Base-by-base conservation (phyloP, 805 yeast species). In the Ogataea salicorniae region DNA sequence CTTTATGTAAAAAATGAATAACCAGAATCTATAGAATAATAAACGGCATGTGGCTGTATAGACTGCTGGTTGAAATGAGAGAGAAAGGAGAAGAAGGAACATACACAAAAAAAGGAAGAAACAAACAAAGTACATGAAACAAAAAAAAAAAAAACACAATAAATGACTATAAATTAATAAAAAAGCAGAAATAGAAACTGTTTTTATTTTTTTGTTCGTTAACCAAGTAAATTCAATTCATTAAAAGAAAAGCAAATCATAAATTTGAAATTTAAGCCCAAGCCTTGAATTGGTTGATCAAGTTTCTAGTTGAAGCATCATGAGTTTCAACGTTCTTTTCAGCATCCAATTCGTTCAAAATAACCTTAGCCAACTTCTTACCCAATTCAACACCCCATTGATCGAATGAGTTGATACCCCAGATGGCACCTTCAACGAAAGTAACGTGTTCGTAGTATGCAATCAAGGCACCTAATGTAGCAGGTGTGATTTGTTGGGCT, bases 381-480 rank as follows among this genome's bases (percentile, higher is more conserved):
- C 99, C 99, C 62, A 94, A 86, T 76, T 94, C 99, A 63, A 94
- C 99, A 73, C 99, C 99, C 96, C 98, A 94, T 78, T 94, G 99
- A 77, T 94, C 99, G 68, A 89, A 94, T 17, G 98, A 92, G 83
- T 94, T 94, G 77, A 94, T 91, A 81, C 95, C 94, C 99, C 99
- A 92, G 64, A 94, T 74, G 49, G 99, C 99, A 74, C 99, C 99
- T 76, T 94, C 99, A 50, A 91, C 91, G 74, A 94, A 94, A 38
- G 98, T 92, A 51, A 89, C 80, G 69, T 90, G 97, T 75, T 94
- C 99, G 76, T 94, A 94, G 81, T 94, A 94, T 40, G 96, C 97
- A 68, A 94, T 94, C 72, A 94, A 79, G 41, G 98, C 81, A 74
- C 99, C 99, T 57, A 94, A 80, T 46, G 97, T 73, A 43, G 96